phyloP scores from a whole-genome alignment of 148 eudicot species.

The Agrostemma githago region DNA sequence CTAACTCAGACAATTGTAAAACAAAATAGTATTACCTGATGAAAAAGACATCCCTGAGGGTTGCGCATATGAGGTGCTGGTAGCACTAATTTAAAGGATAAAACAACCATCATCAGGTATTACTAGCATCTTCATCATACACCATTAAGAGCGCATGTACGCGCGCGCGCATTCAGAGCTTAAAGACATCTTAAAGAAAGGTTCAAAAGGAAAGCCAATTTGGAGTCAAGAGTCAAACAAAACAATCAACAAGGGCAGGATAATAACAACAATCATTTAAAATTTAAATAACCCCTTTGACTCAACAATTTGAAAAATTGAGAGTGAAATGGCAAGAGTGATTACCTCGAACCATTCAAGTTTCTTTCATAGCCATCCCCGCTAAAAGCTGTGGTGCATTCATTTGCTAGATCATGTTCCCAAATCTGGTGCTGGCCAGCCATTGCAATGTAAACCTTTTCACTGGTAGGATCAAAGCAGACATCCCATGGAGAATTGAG shows the following conservation, averaged over 20 bases:
- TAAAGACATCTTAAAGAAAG: too few relatives aligned
- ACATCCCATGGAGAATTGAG: conserved; percentile 99
- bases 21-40: conserved; percentile 44
- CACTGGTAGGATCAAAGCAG: conserved; percentile 66
- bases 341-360: conserved; percentile 80
- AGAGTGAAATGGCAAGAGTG: background rate
- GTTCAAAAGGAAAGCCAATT: background rate
- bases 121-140: conserved; percentile 14
- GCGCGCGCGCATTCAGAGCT: background rate
- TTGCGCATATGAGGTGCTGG: conserved; percentile 89
- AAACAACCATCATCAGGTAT: conserved; percentile 12
- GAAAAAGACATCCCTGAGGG: conserved; percentile 96
- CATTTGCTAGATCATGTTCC: conserved; percentile 61
- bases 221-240: background rate
- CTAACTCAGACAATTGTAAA: background rate
- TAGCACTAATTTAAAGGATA: conserved; percentile 43
- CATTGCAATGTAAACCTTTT: conserved; percentile 84
- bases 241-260: background rate
- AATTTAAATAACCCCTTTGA: conserved; percentile 1
- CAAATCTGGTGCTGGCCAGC: conserved; percentile 99
- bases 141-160: background rate
- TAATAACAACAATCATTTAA: too few relatives aligned
- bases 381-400: conserved; percentile 65
- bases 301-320: background rate
- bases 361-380: conserved; percentile 98